These are phyloP conservation scores for Penicillium occitanis DNA, from an alignment of 2,329 filamentous ascomycete genomes.

Conservation along the genomic window DNA sequence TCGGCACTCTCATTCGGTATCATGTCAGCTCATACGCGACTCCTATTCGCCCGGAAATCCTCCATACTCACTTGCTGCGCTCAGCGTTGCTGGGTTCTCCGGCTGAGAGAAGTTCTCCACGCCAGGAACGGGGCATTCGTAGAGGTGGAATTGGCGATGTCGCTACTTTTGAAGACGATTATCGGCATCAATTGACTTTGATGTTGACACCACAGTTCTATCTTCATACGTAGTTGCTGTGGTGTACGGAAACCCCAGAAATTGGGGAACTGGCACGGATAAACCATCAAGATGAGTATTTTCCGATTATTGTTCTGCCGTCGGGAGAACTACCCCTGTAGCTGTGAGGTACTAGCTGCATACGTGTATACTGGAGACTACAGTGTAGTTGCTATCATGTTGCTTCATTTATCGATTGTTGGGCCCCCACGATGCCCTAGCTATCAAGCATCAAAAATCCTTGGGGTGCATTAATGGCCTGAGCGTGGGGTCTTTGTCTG, in stretches of 20 bases:
- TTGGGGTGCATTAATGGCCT: background rate
- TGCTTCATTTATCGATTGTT: background rate
- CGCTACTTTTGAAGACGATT: background rate
- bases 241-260: background rate
- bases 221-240: background rate
- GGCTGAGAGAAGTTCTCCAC: background rate
- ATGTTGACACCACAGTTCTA: background rate
- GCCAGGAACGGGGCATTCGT: background rate
- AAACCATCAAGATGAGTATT: background rate
- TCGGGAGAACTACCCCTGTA: background rate
- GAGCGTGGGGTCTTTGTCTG: background rate
- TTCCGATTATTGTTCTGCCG: background rate
- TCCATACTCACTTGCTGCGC: background rate
- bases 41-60: background rate
- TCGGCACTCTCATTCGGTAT: background rate
- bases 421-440: background rate
- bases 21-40: background rate
- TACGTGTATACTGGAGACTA: background rate
- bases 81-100: background rate
- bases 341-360: background rate
- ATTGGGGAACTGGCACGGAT: background rate
- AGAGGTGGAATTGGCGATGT: slow-evolving; percentile 3
- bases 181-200: slow-evolving; percentile 6
- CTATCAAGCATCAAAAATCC: background rate
- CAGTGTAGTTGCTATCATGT: background rate